These are phyloP conservation scores for Clavispora santaluciae DNA, from an alignment of 805 yeast species.

Conservation along the genomic window DNA sequence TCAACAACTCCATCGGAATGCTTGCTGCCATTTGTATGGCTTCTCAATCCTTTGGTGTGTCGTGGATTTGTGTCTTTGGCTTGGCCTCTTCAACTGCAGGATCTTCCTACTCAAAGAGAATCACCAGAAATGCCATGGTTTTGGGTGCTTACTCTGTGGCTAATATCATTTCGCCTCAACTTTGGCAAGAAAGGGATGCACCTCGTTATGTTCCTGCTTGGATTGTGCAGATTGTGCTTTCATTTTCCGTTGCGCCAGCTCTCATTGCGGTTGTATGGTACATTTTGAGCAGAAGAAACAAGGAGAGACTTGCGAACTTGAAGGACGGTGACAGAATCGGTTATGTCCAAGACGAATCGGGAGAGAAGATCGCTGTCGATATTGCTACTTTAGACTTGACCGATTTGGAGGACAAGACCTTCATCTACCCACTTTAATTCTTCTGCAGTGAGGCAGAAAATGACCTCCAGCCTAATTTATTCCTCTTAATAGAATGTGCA, in stretches of 20 bases:
- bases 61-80: slow-evolving; percentile 28
- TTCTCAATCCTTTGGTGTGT: slow-evolving; percentile 40
- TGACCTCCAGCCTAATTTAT: not conserved
- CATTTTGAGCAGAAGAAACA: slow-evolving; percentile 43
- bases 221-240: slow-evolving; percentile 53
- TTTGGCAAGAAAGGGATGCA: slow-evolving; percentile 45
- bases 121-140: slow-evolving; percentile 41
- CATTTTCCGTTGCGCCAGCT: slow-evolving; percentile 44
- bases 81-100: slow-evolving; percentile 33
- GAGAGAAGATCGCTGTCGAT: slow-evolving; percentile 28
- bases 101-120: slow-evolving; percentile 43
- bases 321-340: slow-evolving; percentile 22
- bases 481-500: too few species aligned
- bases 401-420: slow-evolving; percentile 47
- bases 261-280: slow-evolving; percentile 40
- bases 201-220: slow-evolving; percentile 37
- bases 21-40: slow-evolving; percentile 46
- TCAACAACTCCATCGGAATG: slow-evolving; percentile 38
- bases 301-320: slow-evolving; percentile 26
- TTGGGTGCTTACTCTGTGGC: slow-evolving; percentile 45
- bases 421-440: slow-evolving; percentile 44
- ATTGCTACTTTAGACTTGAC: slow-evolving; percentile 48
- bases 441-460: too few species aligned
- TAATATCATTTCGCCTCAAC: slow-evolving; percentile 52
- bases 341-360: slow-evolving; percentile 24